phyloP scores from a whole-genome alignment of 805 yeast species.

The Candida railenensis region DNA sequence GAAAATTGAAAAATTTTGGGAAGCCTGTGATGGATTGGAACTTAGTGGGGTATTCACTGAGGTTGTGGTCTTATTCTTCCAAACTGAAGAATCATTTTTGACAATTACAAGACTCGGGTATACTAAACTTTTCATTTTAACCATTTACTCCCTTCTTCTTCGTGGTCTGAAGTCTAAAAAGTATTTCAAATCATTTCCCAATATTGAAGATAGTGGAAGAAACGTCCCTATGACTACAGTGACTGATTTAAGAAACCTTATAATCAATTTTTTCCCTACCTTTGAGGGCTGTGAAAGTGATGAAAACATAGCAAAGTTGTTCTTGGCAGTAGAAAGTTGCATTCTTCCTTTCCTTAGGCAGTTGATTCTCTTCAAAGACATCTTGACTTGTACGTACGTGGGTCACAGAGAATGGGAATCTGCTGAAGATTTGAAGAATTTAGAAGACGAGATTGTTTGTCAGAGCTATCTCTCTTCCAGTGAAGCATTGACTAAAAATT shows the following conservation, averaged over 20 bases:
- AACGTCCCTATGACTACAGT: not conserved
- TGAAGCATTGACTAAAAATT: conserved; percentile 21
- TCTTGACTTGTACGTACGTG: conserved; percentile 25
- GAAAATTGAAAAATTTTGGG: conserved; percentile 24
- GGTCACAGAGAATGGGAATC: conserved; percentile 26
- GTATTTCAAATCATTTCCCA: not conserved
- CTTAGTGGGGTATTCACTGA: conserved; percentile 39
- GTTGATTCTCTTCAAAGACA: conserved; percentile 29
- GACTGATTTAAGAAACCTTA: not conserved
- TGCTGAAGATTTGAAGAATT: conserved; percentile 12
- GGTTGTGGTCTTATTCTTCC: conserved; percentile 38
- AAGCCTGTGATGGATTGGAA: conserved; percentile 11
- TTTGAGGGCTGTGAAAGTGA: conserved; percentile 3
- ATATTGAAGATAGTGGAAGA: not conserved
- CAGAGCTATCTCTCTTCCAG: conserved; percentile 18
- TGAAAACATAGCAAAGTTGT: conserved; percentile 9
- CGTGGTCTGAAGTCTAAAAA: conserved; percentile 3
- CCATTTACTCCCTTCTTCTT: conserved; percentile 19
- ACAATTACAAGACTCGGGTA: conserved; percentile 32
- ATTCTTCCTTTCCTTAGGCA: conserved; percentile 36
- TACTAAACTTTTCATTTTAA: conserved; percentile 25
- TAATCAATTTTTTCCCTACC: not conserved
- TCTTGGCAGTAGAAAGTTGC: conserved; percentile 19
- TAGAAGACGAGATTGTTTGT: conserved; percentile 15
- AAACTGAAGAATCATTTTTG: conserved; percentile 44